A percentile compares a stretch with the other conserved stretches of the same genome.
Conservation (phyloP, 805 yeast species). For the Ogataea parapolymorpha region DNA sequence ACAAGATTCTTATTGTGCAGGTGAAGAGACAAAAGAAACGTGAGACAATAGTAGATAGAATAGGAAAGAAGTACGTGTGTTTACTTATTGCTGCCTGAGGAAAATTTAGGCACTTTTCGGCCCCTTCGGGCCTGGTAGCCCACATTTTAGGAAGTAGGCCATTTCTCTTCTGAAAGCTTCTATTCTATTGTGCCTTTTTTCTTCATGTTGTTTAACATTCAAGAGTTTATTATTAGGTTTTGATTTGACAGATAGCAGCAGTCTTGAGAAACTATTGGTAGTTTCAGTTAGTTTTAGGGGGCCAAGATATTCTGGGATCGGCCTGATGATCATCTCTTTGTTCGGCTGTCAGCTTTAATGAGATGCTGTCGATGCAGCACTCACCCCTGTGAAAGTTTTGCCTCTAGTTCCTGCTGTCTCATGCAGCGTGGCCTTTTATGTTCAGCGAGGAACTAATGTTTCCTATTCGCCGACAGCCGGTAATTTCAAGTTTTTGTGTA, state of each 20-base stretch:
- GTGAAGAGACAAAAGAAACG: conserved; percentile 1
- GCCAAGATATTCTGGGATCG: not conserved
- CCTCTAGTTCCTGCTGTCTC: too few species aligned
- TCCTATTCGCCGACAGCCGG: too few species aligned
- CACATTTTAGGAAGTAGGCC: not conserved
- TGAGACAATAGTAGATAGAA: not conserved
- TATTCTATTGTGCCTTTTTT: not conserved
- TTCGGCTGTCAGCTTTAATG: not conserved
- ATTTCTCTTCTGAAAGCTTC: not conserved
- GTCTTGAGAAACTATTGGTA: not conserved
- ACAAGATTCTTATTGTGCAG: not conserved
- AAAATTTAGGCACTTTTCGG: not conserved
- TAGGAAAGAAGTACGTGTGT: not conserved
- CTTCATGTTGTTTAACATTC: not conserved
- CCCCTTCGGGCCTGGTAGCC: not conserved
- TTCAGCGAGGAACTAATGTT: too few species aligned
- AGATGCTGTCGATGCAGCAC: not conserved
- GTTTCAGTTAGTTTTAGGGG: not conserved
- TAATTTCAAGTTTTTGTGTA: too few species aligned
- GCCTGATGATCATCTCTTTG: not conserved
- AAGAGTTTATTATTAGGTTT: not conserved
- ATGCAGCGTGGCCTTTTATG: too few species aligned
- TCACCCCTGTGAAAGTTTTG: not conserved
- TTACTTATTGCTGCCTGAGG: conserved; percentile 1
- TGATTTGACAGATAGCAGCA: not conserved